Evolutionary conservation across 2,329 filamentous ascomycete genomes (phyloP), one percentile per base, ranked within the genome.

Genomic region (Diplodia intermedia): DNA sequence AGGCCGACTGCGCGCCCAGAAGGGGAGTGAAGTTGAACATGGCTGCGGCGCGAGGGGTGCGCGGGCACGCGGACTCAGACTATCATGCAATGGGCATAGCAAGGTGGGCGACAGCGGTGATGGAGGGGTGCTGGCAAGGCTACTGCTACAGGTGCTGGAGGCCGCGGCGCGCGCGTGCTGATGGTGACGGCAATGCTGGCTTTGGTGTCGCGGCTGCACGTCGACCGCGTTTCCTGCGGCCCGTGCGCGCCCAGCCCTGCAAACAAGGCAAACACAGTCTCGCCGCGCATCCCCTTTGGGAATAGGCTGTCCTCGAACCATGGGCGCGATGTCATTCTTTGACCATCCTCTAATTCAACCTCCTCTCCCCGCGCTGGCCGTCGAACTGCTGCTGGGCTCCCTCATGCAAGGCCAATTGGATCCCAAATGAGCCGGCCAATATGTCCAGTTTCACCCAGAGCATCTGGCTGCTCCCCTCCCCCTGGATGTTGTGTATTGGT

Each of bases 21-120:
- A 99, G 85, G 56, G 95, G 90, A 75, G 91, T 96, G 81, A 98
- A 97, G 72, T 91, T 97, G 84, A 99, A 98, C 95, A 99, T 99
- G 75, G 72, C 55, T 60, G 52, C 67, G 15, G 61, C 67, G 67
- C 60, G 53, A 36, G 36, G n/a, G 18, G 12, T 47, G 68, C 53
- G 66, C 66, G 36, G 57, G 40, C 60, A 65, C 66, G 36, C 40
- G 52, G 65, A 60, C 15, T 40, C 52, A 33, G 31, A 47, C 65
- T 66, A 66, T 50, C 36, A 50, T 38, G 26, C 52, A 26, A 47
- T n/a, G 53, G 11, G 65, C 65, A 66, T 66, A 57, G 65, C 52
- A 66, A 23, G 47, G 4, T 9, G 40, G 52, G 15, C 20, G 29
- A 11, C 40, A 9, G 29, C n/a, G 36, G 18, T 2, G 20, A 43